phyloP scores from a whole-genome alignment of 2,329 filamentous ascomycete genomes.

The Mollisiaceae sp. region DNA sequence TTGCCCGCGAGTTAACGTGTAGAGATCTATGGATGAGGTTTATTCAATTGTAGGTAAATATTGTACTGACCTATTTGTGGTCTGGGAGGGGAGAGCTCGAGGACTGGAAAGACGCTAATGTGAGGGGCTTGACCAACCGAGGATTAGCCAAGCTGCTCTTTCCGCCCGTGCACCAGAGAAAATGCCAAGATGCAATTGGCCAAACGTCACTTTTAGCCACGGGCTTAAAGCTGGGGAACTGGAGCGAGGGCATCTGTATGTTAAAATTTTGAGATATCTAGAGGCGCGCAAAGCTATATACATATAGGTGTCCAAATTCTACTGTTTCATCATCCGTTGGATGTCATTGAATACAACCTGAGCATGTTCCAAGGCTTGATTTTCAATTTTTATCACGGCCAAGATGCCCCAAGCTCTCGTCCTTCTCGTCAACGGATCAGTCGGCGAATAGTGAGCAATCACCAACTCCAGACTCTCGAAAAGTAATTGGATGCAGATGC shows the following conservation, averaged over 20 bases:
- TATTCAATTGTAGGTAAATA: background rate
- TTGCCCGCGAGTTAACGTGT: background rate
- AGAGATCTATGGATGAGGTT: background rate
- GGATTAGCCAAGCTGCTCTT: background rate
- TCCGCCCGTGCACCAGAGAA: background rate
- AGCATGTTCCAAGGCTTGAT: background rate
- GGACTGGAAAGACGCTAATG: background rate
- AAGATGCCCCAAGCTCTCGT: background rate
- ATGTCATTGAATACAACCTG: background rate
- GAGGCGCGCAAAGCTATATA: background rate
- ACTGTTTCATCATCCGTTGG: background rate
- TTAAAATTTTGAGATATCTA: background rate
- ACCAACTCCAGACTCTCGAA: background rate
- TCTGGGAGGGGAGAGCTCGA: background rate
- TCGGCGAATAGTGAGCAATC: background rate
- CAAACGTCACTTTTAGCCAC: background rate
- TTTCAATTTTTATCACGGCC: background rate
- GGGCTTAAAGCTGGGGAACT: no score
- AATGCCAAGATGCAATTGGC: background rate
- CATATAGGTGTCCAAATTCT: background rate
- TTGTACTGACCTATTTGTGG: background rate
- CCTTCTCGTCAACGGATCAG: conserved; percentile 2
- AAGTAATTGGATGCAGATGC: background rate
- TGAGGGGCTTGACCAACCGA: background rate
- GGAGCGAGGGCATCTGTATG: background rate